Evolutionary conservation across 1,139 yeast genomes (phyloP).

Genomic region (Saccharomyces hybrid): DNA sequence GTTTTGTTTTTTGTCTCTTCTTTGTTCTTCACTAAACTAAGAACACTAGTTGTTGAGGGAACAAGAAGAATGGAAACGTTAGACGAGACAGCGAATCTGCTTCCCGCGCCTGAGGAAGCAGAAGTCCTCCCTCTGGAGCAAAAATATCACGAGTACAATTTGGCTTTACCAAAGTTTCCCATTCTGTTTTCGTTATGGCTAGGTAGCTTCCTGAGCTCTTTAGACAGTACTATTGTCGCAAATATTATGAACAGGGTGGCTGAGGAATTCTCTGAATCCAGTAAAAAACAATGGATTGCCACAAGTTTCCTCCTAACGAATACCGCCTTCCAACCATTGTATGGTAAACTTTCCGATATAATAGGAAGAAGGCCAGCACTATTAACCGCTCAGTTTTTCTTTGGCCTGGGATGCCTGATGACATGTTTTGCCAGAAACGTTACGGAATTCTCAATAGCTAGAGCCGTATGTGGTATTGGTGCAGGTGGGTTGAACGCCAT

Average conservation of each 20-base stretch:
- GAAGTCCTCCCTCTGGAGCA: constrained; percentile 16
- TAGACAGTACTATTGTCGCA: constrained; percentile 61
- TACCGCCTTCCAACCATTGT: constrained; percentile 65
- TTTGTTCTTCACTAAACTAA: background rate
- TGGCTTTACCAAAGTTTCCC: constrained; percentile 26
- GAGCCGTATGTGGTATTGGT: constrained; percentile 48
- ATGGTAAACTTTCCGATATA: constrained; percentile 48
- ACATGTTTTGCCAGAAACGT: constrained; percentile 39
- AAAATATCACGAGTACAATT: constrained; percentile 22
- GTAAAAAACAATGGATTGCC: constrained; percentile 57
- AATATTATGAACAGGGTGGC: constrained; percentile 57
- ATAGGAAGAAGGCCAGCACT: constrained; percentile 43
- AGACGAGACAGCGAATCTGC: constrained; percentile 18
- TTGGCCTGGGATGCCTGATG: constrained; percentile 38
- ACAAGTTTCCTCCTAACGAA: constrained; percentile 54
- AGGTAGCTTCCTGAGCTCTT: constrained; percentile 49
- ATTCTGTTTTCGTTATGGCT: constrained; percentile 38
- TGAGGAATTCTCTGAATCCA: constrained; percentile 50
- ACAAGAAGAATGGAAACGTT: constrained; percentile 13
- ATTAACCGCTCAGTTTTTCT: constrained; percentile 39
- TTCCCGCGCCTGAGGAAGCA: constrained; percentile 10
- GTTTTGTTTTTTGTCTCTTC: background rate
- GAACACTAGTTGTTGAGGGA: background rate
- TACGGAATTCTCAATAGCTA: constrained; percentile 38
- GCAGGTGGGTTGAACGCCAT: constrained; percentile 45